These are phyloP conservation scores for Cutaneotrichosporon cutaneum DNA, from an alignment of 1,284 basidiomycete genomes.

Conservation along the genomic window DNA sequence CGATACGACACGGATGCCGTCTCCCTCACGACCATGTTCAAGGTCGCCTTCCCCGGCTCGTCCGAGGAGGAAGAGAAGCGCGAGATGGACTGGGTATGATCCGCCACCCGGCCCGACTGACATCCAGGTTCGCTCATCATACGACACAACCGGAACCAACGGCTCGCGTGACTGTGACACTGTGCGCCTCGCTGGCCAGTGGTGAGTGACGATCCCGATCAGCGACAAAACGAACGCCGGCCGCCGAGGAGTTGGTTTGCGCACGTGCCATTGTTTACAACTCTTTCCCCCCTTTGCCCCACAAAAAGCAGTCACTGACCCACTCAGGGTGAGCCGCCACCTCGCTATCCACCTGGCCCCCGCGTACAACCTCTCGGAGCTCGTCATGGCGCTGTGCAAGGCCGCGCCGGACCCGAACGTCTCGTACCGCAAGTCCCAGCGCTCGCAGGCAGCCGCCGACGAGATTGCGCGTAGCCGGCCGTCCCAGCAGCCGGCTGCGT, in stretches of 20 bases:
- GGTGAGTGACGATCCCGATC: constrained; percentile 34
- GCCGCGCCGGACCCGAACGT: constrained; percentile 74
- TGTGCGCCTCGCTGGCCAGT: constrained; percentile 80
- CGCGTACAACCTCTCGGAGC: constrained; percentile 59
- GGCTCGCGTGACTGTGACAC: constrained; percentile 63
- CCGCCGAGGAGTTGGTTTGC: not conserved
- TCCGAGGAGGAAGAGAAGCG: constrained; percentile 73
- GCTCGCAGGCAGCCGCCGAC: constrained; percentile 50
- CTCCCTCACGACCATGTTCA: constrained; percentile 96
- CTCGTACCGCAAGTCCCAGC: constrained; percentile 65
- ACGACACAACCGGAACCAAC: constrained; percentile 77
- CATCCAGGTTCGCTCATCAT: constrained; percentile 56
- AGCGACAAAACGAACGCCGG: not conserved
- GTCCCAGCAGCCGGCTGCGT: not conserved
- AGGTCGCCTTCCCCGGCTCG: constrained; percentile 88
- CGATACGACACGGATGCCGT: constrained; percentile 95
- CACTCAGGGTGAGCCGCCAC: constrained; percentile 65
- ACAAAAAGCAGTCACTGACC: constrained; percentile 1
- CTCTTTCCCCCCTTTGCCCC: not conserved
- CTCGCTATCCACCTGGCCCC: constrained; percentile 62
- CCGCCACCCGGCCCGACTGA: not conserved
- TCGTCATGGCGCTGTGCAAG: constrained; percentile 61
- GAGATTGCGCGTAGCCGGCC: constrained; percentile 29
- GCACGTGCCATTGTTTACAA: constrained; percentile 1
- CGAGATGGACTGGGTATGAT: constrained; percentile 72